Evolutionary conservation across 306 rosid species (phyloP).

Genomic region (Cercis canadensis): DNA sequence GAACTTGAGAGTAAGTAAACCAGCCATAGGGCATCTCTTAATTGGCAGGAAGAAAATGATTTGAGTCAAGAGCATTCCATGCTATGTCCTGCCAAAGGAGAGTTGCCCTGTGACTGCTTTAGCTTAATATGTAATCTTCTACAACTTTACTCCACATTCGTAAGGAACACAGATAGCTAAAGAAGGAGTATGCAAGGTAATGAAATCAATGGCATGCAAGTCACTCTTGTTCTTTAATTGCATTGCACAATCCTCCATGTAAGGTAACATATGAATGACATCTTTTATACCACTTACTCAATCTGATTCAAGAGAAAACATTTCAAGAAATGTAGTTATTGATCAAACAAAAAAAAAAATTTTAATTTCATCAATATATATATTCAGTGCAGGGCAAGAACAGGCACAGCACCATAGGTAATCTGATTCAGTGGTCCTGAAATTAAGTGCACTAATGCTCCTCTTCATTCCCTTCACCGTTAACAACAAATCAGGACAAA

Average conservation of each 20-base stretch:
- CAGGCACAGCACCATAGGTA: neutral
- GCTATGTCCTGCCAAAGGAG: slow-evolving; percentile 41
- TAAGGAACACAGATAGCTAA: too few relatives aligned
- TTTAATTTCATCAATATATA: neutral
- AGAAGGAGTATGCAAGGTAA: neutral
- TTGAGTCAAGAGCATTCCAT: too few relatives aligned
- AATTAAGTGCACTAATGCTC: too few relatives aligned
- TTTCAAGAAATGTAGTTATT: too few relatives aligned
- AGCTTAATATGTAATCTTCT: slow-evolving; percentile 12
- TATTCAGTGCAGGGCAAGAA: neutral
- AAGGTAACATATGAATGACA: too few relatives aligned
- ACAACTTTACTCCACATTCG: neutral
- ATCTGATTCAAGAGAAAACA: too few relatives aligned
- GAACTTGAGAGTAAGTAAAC: slow-evolving; percentile 29
- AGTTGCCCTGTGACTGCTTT: slow-evolving; percentile 52
- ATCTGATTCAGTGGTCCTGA: too few relatives aligned
- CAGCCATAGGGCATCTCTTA: slow-evolving; percentile 49
- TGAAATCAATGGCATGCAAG: neutral
- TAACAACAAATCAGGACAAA: neutral
- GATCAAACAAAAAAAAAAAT: too few relatives aligned
- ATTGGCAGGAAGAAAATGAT: slow-evolving; percentile 33
- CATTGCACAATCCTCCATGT: too few relatives aligned
- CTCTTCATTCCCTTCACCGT: neutral
- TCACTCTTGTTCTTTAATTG: too few relatives aligned
- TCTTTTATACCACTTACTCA: too few relatives aligned